Evolutionary conservation across 768 basidiomycete genomes (phyloP).

Genomic region (Vishniacozyma victoriae): DNA sequence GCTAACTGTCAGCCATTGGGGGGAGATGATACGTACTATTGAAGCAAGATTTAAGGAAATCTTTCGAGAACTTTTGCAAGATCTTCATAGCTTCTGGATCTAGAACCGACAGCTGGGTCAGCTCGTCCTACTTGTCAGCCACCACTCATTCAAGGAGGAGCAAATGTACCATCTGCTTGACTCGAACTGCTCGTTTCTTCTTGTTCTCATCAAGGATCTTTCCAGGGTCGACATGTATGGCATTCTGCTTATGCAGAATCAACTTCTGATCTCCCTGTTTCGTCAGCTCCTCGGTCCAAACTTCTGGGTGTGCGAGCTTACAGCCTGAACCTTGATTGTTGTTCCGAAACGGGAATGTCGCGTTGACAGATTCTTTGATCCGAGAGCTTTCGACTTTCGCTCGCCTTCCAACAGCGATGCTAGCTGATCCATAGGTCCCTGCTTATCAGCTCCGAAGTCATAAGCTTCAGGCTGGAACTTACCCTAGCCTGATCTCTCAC

Average conservation of each 20-base stretch:
- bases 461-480: constrained; percentile 3
- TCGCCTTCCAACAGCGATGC: constrained; percentile 73
- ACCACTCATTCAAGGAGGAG: background rate
- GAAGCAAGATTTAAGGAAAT: constrained; percentile 77
- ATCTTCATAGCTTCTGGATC: constrained; percentile 45
- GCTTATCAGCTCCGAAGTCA: constrained; percentile 2
- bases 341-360: constrained; percentile 96
- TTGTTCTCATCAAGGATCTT: constrained; percentile 42
- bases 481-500: constrained; percentile 43
- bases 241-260: constrained; percentile 79
- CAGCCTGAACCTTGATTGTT: constrained; percentile 71
- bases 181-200: constrained; percentile 27
- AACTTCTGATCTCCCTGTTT: constrained; percentile 47
- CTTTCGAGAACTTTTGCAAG: constrained; percentile 63
- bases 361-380: constrained; percentile 58
- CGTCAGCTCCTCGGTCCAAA: background rate
- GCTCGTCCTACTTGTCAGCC: constrained; percentile 32
- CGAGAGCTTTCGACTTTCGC: constrained; percentile 58
- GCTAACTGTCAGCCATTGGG: constrained; percentile 51
- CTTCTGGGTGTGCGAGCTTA: constrained; percentile 13
- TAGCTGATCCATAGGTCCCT: constrained; percentile 61
- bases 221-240: constrained; percentile 54
- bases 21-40: constrained; percentile 60
- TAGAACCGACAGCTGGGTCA: constrained; percentile 25
- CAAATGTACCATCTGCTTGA: constrained; percentile 23